A percentile compares a stretch with the other conserved stretches of the same genome.
Conservation (phyloP, 2,329 filamentous ascomycete species). For the Stagonosporopsis vannaccii region DNA sequence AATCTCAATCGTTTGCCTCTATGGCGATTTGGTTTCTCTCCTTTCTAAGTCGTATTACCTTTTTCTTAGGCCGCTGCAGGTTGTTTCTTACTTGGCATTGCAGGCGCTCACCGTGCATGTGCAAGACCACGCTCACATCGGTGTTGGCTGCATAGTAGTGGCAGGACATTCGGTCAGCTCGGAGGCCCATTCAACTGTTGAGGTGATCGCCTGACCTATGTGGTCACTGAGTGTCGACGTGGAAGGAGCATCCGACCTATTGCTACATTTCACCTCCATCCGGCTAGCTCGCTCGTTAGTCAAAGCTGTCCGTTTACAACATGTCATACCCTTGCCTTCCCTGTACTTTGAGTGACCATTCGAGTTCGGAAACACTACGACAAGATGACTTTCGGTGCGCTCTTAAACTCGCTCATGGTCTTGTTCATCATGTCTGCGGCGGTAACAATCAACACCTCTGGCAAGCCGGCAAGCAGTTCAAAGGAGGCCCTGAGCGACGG, state of each 20-base stretch:
- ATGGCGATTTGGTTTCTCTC: too few species aligned
- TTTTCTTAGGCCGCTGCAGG: too few species aligned
- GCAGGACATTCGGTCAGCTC: too few species aligned
- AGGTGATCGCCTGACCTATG: not conserved
- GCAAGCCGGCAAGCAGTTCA: not conserved
- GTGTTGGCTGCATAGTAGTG: too few species aligned
- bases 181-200: too few species aligned
- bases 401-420: not conserved
- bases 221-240: not conserved
- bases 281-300: not conserved
- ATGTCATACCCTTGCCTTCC: too few species aligned
- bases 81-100: not conserved
- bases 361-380: too few species aligned
- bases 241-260: not conserved
- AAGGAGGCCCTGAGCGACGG: too few species aligned
- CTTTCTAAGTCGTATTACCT: not conserved
- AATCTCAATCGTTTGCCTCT: too few species aligned
- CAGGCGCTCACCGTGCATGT: not conserved
- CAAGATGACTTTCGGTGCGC: not conserved
- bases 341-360: too few species aligned
- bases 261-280: not conserved
- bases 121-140: not conserved
- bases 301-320: not conserved
- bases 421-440: not conserved
- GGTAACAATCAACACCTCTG: not conserved